Base-by-base conservation (phyloP, 345 rosid genomes). In the Cardiospermum halicacabum region DNA sequence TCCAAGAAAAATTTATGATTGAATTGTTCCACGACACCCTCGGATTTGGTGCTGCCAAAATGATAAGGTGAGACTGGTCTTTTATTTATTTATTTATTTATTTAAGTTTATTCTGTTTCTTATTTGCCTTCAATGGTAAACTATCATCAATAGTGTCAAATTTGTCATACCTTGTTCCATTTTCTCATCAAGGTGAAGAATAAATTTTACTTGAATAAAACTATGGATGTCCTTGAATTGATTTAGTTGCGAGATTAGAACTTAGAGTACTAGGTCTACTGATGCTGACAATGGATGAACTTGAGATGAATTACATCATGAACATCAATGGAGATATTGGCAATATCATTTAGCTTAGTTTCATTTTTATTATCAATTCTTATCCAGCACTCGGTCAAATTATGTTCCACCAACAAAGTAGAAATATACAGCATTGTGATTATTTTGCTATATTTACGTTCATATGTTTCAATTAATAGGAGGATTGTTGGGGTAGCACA, bases 401-500 rank as follows among this genome's bases (percentile, higher is more conserved):
- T 43, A 2, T 26, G 60, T 25, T 8, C 8, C 27, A 30, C 26
- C 19, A 12, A 55, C 48, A 42, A 42, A 43, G 48, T 43, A 43
- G n/a, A 15, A 43, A n/a, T n/a, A n/a, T n/a, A n/a, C n/a, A n/a
- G 11, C 28, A 31, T 18, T 15, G 13, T 22, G 28, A n/a, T 28
- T 45, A 48, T 12, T 48, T 27, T 47, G 18, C 7, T 27, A 53
- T 53, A 56, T 31, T 65, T 53, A 10, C 58, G 25, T 12, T 36
- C 30, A 45, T 19, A 11, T 60, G 30, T 43, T 54, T 54, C 26
- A 15, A 53, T 49, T 76, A 53, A 55, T 64, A 93, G 92, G 92
- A 87, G 99, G 81, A 87, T 94, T 56, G 95, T 91, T 11, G 99
- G 99, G 49, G 97, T 94, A 50, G 91, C 95, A 7, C 99, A 91